Percentiles rank a stretch among this genome's conserved stretches.
Evolutionary conservation across 2,329 filamentous ascomycete species (phyloP).

Genomic region (Gliomastix tumulicola): DNA sequence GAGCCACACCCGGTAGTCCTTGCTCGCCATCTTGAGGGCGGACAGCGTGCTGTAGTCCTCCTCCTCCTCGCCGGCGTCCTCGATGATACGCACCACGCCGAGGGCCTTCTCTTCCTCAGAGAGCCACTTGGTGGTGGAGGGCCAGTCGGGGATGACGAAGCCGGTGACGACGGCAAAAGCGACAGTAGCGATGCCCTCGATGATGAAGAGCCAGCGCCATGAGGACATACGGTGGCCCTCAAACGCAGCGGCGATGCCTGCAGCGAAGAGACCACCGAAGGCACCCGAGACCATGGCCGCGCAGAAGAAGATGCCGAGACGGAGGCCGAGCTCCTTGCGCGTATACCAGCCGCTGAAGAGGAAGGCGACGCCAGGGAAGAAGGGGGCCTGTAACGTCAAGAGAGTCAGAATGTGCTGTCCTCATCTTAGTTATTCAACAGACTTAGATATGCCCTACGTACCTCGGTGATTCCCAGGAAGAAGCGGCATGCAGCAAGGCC

Average conservation of each 20-base stretch:
- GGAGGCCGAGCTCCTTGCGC: conserved; percentile 13
- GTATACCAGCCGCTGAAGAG: conserved; percentile 18
- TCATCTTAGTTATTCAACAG: no score
- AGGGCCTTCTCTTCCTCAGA: conserved; percentile 43
- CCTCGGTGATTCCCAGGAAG: conserved; percentile 12
- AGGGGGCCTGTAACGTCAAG: no score
- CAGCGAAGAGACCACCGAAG: conserved; percentile 35
- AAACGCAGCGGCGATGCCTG: conserved; percentile 23
- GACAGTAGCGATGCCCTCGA: conserved; percentile 61
- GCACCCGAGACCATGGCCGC: conserved; percentile 26
- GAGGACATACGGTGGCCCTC: conserved; percentile 4
- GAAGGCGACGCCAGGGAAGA: conserved; percentile 17
- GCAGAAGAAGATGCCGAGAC: conserved; percentile 22
- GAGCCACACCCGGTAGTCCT: conserved; percentile 15
- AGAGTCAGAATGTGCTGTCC: no score
- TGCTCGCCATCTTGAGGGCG: conserved; percentile 16
- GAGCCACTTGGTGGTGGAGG: conserved; percentile 31
- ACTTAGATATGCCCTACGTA: no score
- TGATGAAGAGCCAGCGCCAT: conserved; percentile 50
- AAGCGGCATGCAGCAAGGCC: conserved; percentile 10
- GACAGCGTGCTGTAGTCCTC: conserved; percentile 10
- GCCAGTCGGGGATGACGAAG: conserved; percentile 42
- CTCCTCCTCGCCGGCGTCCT: conserved; percentile 54
- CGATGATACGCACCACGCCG: conserved; percentile 53
- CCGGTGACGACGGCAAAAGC: conserved; percentile 48